These are phyloP conservation scores for Penicillium nordicum DNA, from an alignment of 2,329 filamentous ascomycete species.

Conservation along the genomic window DNA sequence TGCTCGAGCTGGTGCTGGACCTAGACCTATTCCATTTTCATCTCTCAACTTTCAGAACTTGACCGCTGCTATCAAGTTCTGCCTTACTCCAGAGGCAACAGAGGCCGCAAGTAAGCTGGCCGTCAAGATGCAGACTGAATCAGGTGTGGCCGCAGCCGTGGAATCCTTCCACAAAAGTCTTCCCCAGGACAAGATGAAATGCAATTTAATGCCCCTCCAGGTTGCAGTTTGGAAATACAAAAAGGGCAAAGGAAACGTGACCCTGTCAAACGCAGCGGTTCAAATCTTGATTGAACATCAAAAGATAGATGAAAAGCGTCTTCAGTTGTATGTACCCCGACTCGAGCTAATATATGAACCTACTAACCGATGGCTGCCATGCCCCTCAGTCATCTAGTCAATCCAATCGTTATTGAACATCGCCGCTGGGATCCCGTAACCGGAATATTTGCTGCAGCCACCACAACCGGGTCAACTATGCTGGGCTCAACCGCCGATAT, in stretches of 20 bases:
- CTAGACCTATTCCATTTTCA: constrained; percentile 48
- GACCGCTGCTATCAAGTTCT: constrained; percentile 46
- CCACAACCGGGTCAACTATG: constrained; percentile 27
- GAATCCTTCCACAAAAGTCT: constrained; percentile 45
- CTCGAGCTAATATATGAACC: background rate
- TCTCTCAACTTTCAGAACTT: constrained; percentile 45
- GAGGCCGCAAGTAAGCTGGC: constrained; percentile 38
- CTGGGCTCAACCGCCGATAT: constrained; percentile 25
- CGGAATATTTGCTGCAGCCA: constrained; percentile 25
- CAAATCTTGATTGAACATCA: constrained; percentile 25
- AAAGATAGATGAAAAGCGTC: constrained; percentile 18
- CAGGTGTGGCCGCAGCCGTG: constrained; percentile 42
- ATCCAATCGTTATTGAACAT: constrained; percentile 34
- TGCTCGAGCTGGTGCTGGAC: constrained; percentile 48
- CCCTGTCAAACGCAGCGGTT: constrained; percentile 24
- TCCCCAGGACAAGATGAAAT: constrained; percentile 25
- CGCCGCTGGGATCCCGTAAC: constrained; percentile 36
- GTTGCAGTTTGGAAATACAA: constrained; percentile 26
- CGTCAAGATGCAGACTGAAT: constrained; percentile 42
- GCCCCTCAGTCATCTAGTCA: constrained; percentile 23
- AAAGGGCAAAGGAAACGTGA: constrained; percentile 9
- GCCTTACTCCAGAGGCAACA: constrained; percentile 39
- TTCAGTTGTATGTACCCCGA: constrained; percentile 18
- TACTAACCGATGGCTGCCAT: background rate
- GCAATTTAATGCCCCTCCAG: constrained; percentile 23